These are phyloP conservation scores for Tricholoma matsutake DNA, from an alignment of 768 basidiomycete species.

Conservation along the genomic window DNA sequence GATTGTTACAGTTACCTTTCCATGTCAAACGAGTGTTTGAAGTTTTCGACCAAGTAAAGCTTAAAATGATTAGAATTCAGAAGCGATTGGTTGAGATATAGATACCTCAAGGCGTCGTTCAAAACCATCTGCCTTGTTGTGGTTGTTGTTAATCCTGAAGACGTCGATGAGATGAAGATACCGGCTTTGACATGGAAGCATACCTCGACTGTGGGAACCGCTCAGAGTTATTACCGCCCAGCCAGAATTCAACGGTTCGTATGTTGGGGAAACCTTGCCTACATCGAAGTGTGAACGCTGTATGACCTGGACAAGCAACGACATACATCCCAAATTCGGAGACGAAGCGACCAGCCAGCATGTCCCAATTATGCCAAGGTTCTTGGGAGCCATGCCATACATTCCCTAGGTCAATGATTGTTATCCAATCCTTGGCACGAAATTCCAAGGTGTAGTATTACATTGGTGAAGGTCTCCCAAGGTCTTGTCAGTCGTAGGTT, in stretches of 20 bases:
- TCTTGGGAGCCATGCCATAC: conserved; percentile 95
- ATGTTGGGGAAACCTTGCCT: conserved; percentile 91
- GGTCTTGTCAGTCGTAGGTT: conserved; percentile 65
- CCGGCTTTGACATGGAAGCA: conserved; percentile 7
- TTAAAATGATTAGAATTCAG: conserved; percentile 24
- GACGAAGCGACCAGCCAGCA: conserved; percentile 86
- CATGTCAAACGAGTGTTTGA: conserved; percentile 84
- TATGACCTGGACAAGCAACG: neutral
- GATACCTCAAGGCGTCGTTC: conserved; percentile 76
- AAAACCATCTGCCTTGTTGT: conserved; percentile 91
- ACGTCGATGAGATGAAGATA: neutral
- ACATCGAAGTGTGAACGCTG: conserved; percentile 1
- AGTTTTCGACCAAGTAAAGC: conserved; percentile 94
- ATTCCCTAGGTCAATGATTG: conserved; percentile 52
- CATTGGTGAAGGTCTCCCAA: conserved; percentile 93
- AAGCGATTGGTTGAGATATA: conserved; percentile 2
- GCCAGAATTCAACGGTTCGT: conserved; percentile 86
- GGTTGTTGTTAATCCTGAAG: conserved; percentile 62
- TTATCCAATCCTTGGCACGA: conserved; percentile 5
- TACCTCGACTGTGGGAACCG: conserved; percentile 87
- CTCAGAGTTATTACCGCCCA: conserved; percentile 70
- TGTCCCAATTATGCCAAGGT: conserved; percentile 94
- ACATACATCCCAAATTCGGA: conserved; percentile 91
- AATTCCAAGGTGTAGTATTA: conserved; percentile 26
- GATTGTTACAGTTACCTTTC: conserved; percentile 52